Evolutionary conservation across 1,284 basidiomycete genomes (phyloP).

Genomic region (Inonotus obliquus): DNA sequence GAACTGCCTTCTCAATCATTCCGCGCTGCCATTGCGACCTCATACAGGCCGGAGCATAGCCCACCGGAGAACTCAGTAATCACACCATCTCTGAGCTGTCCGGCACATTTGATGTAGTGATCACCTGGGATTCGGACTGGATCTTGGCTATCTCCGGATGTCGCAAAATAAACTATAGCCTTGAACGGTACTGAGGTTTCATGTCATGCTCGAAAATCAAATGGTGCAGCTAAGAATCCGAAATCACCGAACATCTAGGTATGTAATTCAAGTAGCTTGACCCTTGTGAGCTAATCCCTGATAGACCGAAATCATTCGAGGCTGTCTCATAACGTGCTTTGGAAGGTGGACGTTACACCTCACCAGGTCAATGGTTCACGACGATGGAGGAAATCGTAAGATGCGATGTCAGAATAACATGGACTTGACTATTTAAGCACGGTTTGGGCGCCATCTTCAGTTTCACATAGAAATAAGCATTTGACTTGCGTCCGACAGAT

Average conservation of each 20-base stretch:
- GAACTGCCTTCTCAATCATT: too few species aligned
- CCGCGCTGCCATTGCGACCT: too few species aligned
- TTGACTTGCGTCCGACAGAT: too few species aligned
- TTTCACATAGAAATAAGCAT: too few species aligned
- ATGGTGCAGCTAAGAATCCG: background rate
- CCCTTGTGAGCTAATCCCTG: background rate
- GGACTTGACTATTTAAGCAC: too few species aligned
- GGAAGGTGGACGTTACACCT: too few species aligned
- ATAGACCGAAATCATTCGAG: background rate
- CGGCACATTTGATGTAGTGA: background rate
- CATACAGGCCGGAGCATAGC: too few species aligned
- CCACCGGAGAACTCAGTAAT: background rate
- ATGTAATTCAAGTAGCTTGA: background rate
- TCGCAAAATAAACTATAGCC: background rate
- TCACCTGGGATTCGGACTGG: background rate
- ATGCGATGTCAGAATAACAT: too few species aligned
- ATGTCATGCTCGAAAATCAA: background rate
- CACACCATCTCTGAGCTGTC: background rate
- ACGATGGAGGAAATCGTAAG: too few species aligned
- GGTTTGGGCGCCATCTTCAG: too few species aligned
- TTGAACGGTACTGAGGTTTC: background rate
- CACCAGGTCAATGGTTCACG: too few species aligned
- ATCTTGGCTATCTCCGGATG: background rate
- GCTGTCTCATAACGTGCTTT: background rate
- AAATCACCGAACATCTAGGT: background rate